phyloP scores from a whole-genome alignment of 2,329 filamentous ascomycete genomes.

The Chalara sp. region DNA sequence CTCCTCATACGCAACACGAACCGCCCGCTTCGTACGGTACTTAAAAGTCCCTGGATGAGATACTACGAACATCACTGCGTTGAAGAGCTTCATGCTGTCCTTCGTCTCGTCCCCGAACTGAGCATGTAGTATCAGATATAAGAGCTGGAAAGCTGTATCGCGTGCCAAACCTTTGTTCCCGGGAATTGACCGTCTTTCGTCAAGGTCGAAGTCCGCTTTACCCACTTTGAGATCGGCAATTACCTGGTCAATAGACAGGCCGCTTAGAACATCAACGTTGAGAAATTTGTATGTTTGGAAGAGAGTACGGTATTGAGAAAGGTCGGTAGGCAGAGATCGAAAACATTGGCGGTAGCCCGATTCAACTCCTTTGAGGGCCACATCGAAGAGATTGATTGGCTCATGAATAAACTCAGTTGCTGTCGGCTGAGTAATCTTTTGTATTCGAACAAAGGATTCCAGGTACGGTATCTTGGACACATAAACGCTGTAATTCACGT shows the following conservation, averaged over 20 bases:
- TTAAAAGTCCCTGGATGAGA: constrained; percentile 22
- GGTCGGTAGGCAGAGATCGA: constrained; percentile 17
- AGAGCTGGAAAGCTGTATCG: constrained; percentile 20
- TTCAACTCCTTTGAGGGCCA: constrained; percentile 23
- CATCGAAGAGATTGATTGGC: constrained; percentile 18
- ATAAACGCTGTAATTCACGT: constrained; percentile 1
- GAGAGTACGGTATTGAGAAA: constrained; percentile 19
- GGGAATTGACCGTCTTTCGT: constrained; percentile 6
- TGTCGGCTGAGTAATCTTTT: constrained; percentile 4
- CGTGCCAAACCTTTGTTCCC: constrained; percentile 14
- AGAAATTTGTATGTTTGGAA: constrained; percentile 24
- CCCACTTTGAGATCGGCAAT: constrained; percentile 17
- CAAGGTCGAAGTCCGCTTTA: constrained; percentile 14
- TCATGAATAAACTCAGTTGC: constrained; percentile 15
- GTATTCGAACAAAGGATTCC: constrained; percentile 2
- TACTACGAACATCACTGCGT: constrained; percentile 21
- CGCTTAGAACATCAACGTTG: constrained; percentile 15
- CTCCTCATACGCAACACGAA: constrained; percentile 21
- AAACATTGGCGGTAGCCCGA: constrained; percentile 24
- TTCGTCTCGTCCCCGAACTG: constrained; percentile 16
- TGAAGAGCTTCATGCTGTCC: constrained; percentile 17
- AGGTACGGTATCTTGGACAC: constrained; percentile 8
- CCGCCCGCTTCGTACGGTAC: constrained; percentile 16
- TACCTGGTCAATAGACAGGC: constrained; percentile 16
- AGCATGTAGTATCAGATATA: constrained; percentile 17